A percentile compares a stretch with the other conserved stretches of the same genome.
Evolutionary conservation across 164 flowering plant species (phyloP).

Genomic region (Malania oleifera): DNA sequence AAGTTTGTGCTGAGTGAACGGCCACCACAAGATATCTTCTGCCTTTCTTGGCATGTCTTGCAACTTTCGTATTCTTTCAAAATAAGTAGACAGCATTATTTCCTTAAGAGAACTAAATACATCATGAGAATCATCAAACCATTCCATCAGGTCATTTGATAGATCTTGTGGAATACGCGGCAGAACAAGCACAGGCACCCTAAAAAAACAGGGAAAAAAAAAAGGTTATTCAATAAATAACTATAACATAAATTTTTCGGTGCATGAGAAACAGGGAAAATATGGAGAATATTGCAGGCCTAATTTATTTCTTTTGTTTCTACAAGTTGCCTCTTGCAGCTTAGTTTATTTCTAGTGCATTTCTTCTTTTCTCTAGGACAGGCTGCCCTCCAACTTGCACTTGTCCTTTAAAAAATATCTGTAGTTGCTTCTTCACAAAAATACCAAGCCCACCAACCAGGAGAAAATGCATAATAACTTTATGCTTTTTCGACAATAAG

Average conservation of each 20-base stretch:
- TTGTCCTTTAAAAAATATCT: background rate
- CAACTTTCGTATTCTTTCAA: slow-evolving; percentile 49
- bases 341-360: too few species aligned
- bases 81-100: slow-evolving; percentile 49
- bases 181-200: slow-evolving; percentile 82
- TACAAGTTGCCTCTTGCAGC: background rate
- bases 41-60: slow-evolving; percentile 75
- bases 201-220: slow-evolving; percentile 18
- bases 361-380: too few species aligned
- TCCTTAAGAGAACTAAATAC: slow-evolving; percentile 59
- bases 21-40: slow-evolving; percentile 84
- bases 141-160: slow-evolving; percentile 65
- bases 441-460: background rate
- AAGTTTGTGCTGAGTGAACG: slow-evolving; percentile 90
- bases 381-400: background rate
- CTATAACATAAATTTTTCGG: background rate
- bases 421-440: background rate
- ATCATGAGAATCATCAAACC: slow-evolving; percentile 67
- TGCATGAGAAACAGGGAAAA: background rate
- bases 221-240: background rate
- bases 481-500: too few species aligned
- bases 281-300: background rate
- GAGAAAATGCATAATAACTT: background rate
- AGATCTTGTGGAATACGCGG: slow-evolving; percentile 71
- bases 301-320: background rate